Evolutionary conservation across 2,329 filamentous ascomycete species (phyloP).

Genomic region (Pseudonectria foliicola): DNA sequence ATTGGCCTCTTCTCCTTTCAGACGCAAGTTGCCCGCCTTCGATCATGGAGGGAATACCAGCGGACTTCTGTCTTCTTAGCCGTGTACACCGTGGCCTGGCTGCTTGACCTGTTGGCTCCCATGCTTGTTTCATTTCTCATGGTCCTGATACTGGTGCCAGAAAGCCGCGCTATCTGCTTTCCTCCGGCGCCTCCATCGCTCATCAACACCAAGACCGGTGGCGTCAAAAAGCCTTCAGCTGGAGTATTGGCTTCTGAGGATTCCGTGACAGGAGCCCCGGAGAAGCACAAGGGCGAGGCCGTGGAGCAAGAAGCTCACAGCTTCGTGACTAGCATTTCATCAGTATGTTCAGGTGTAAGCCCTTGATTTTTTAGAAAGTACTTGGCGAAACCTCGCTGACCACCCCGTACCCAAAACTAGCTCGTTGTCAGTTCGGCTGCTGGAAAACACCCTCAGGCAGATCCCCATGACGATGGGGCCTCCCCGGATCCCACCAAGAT

Average conservation of each 20-base stretch:
- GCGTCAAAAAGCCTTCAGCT: conserved; percentile 68
- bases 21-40: conserved; percentile 69
- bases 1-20: conserved; percentile 57
- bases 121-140: conserved; percentile 52
- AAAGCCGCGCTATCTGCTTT: conserved; percentile 57
- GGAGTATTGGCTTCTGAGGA: conserved; percentile 70
- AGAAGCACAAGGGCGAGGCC: conserved; percentile 77
- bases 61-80: conserved; percentile 57
- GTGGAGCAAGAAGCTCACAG: conserved; percentile 78
- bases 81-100: conserved; percentile 59
- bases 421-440: conserved; percentile 69
- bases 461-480: conserved; percentile 45
- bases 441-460: conserved; percentile 66
- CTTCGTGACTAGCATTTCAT: conserved; percentile 62
- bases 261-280: conserved; percentile 72
- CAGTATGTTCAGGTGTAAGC: conserved; percentile 28
- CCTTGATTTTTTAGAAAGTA: neutral
- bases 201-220: conserved; percentile 62
- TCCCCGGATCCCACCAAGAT: conserved; percentile 44
- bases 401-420: conserved; percentile 24
- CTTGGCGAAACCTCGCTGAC: neutral
- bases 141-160: conserved; percentile 58
- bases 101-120: conserved; percentile 63
- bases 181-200: conserved; percentile 71
- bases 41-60: conserved; percentile 70